Evolutionary conservation across 768 basidiomycete species (phyloP).

Genomic region (Termitomyces sp.): DNA sequence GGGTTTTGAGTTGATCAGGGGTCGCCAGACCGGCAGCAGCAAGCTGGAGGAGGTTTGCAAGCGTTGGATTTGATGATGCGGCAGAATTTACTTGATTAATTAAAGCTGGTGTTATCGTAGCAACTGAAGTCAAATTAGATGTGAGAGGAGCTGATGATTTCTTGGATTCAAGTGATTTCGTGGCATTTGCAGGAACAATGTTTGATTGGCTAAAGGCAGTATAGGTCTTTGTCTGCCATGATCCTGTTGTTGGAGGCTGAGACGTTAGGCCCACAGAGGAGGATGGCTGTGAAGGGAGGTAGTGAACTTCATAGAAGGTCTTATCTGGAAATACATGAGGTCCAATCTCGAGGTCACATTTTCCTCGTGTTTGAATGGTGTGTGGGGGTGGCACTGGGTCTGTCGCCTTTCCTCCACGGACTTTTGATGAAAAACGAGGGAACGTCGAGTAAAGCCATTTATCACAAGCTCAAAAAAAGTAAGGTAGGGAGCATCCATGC

Average conservation of each 20-base stretch:
- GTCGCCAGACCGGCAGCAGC: conserved; percentile 63
- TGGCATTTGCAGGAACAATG: not conserved
- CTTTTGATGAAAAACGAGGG: conserved; percentile 68
- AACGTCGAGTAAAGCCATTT: conserved; percentile 69
- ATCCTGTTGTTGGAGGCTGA: conserved; percentile 22
- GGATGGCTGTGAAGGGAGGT: conserved; percentile 39
- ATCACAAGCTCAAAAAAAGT: conserved; percentile 53
- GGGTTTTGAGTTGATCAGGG: conserved; percentile 62
- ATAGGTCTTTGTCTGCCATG: conserved; percentile 30
- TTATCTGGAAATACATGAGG: conserved; percentile 73
- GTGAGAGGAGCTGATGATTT: conserved; percentile 37
- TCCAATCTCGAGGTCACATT: conserved; percentile 70
- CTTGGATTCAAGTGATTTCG: conserved; percentile 2
- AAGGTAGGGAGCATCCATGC: too few relatives aligned
- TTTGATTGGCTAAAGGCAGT: conserved; percentile 19
- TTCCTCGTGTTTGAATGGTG: conserved; percentile 61
- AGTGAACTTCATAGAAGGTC: conserved; percentile 71
- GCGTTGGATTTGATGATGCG: conserved; percentile 63
- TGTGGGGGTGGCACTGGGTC: conserved; percentile 62
- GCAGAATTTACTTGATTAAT: conserved; percentile 66
- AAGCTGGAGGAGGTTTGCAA: conserved; percentile 63
- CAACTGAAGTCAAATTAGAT: conserved; percentile 43
- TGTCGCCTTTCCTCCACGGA: conserved; percentile 54
- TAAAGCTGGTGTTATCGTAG: conserved; percentile 53
- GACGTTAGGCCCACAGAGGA: conserved; percentile 16